A percentile compares a stretch with the other conserved stretches of the same genome.
These are phyloP conservation scores for Neoarthrinium moseri DNA, from an alignment of 2,329 filamentous ascomycete genomes.

Conservation along the genomic window DNA sequence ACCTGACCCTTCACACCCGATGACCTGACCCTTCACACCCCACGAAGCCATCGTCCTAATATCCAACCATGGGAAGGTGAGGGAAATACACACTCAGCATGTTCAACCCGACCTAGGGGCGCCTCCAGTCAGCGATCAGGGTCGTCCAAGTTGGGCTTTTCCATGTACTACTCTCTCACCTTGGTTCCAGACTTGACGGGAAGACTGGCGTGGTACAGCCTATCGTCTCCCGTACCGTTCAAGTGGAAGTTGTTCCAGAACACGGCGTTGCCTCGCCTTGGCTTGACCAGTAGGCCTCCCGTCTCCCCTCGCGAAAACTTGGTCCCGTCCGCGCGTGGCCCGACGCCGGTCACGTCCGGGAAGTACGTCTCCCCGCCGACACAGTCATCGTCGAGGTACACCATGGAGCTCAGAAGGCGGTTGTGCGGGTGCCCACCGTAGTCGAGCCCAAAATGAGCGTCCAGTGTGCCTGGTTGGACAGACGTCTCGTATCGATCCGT, in stretches of 20 bases:
- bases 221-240: conserved; percentile 13
- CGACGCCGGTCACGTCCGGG: conserved; percentile 12
- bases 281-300: conserved; percentile 14
- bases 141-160: not conserved
- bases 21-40: no score
- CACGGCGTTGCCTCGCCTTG: conserved; percentile 13
- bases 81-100: conserved; percentile 13
- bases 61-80: conserved; percentile 10
- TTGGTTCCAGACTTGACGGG: conserved; percentile 13
- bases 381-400: conserved; percentile 16
- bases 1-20: no score
- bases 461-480: not conserved
- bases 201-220: conserved; percentile 8
- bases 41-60: no score
- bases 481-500: conserved; percentile 13
- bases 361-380: conserved; percentile 16
- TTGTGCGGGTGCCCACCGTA: conserved; percentile 9
- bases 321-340: conserved; percentile 10
- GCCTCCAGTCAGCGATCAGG: not conserved
- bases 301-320: conserved; percentile 13
- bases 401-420: conserved; percentile 15
- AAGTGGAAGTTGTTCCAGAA: conserved; percentile 14
- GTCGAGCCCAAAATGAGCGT: conserved; percentile 1
- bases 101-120: conserved; percentile 9
- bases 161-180: not conserved